Conservation (phyloP, 148 eudicot species). For the Arctostaphylos glauca region DNA sequence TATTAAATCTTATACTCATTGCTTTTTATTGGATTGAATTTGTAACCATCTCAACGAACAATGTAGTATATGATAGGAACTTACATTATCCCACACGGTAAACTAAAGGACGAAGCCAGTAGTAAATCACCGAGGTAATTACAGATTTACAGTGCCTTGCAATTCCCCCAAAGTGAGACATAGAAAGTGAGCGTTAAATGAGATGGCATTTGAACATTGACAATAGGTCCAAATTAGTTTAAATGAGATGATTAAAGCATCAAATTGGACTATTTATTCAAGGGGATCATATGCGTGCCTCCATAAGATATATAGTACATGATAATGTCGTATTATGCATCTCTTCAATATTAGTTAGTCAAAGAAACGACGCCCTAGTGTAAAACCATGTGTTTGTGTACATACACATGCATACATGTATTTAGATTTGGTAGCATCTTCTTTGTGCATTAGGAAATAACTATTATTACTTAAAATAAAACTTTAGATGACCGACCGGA, state of each 20-base stretch:
- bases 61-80: background rate
- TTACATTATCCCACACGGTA: constrained; percentile 96
- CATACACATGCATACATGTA: background rate
- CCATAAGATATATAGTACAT: too few relatives aligned
- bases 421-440: background rate
- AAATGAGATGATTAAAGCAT: too few relatives aligned
- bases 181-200: background rate
- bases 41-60: background rate
- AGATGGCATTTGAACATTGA: background rate
- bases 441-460: background rate
- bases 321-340: too few relatives aligned
- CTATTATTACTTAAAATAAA: background rate
- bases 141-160: constrained; percentile 92
- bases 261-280: too few relatives aligned
- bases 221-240: background rate
- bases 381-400: background rate
- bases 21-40: background rate
- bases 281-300: too few relatives aligned
- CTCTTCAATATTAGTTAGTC: too few relatives aligned
- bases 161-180: constrained; percentile 58
- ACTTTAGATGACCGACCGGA: constrained; percentile 74
- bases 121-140: constrained; percentile 92
- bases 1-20: background rate
- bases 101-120: constrained; percentile 81
- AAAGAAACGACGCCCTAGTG: too few relatives aligned